A percentile compares a stretch with the other conserved stretches of the same genome.
phyloP scores from a whole-genome alignment of 306 rosid genomes.

The Prunus padus region DNA sequence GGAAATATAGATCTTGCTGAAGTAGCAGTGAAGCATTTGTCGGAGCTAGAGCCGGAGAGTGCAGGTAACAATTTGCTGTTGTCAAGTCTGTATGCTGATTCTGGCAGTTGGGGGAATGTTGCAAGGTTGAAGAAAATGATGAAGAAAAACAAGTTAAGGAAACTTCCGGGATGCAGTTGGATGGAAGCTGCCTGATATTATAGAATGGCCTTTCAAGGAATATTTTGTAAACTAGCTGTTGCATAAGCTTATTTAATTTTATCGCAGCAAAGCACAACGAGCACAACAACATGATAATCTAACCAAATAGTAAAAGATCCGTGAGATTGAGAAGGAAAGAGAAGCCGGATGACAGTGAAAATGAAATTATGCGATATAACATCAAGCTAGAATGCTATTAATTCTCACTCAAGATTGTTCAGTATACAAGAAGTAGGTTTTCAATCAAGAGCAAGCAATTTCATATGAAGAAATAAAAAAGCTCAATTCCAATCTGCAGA shows the following conservation, averaged over 20 bases:
- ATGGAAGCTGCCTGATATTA: conserved; percentile 40
- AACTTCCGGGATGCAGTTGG: conserved; percentile 89
- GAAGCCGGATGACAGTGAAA: background rate
- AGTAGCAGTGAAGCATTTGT: conserved; percentile 65
- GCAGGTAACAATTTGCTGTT: conserved; percentile 63
- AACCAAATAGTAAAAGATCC: no score
- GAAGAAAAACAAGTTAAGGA: conserved; percentile 52
- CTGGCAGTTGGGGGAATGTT: conserved; percentile 70
- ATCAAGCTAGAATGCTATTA: background rate
- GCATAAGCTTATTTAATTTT: no score
- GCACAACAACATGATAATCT: no score
- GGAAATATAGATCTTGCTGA: conserved; percentile 72
- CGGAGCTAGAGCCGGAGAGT: conserved; percentile 73
- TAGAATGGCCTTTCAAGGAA: background rate
- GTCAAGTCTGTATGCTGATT: conserved; percentile 68
- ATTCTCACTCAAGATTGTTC: background rate
- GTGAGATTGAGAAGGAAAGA: background rate
- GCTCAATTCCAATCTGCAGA: background rate
- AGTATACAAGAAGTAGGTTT: background rate
- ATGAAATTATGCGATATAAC: background rate
- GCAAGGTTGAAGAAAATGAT: conserved; percentile 65
- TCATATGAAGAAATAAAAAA: background rate
- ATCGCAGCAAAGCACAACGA: no score
- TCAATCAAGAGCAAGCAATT: background rate
- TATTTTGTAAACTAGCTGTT: background rate